Evolutionary conservation across 495 filamentous ascomycete genomes (phyloP).

Genomic region (Aspergillus heteromorphus): DNA sequence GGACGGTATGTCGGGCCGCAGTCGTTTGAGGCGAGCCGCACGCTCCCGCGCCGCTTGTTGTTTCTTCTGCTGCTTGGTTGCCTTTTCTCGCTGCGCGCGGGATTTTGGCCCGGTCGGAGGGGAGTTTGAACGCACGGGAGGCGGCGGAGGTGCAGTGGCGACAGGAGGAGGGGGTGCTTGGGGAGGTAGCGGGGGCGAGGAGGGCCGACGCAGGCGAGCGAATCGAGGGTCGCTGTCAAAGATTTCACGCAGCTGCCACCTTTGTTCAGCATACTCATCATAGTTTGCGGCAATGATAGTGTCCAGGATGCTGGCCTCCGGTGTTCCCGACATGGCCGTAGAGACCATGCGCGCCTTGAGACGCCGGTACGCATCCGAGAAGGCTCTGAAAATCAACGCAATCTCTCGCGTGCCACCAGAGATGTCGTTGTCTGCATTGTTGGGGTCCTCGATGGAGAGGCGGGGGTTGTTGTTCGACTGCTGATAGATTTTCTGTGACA

Average conservation of each 20-base stretch:
- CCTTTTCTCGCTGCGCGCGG: constrained; percentile 18
- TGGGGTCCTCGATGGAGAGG: constrained; percentile 83
- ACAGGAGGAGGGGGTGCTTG: constrained; percentile 18
- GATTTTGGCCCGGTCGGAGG: constrained; percentile 11
- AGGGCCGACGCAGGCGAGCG: constrained; percentile 24
- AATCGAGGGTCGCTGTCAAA: constrained; percentile 40
- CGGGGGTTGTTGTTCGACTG: constrained; percentile 41
- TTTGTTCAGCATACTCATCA: constrained; percentile 58
- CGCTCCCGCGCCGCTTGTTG: constrained; percentile 23
- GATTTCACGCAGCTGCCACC: constrained; percentile 45
- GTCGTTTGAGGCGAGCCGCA: constrained; percentile 21
- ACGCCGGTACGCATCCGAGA: constrained; percentile 53
- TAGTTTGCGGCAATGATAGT: constrained; percentile 69
- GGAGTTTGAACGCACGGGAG: constrained; percentile 15
- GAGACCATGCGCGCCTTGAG: constrained; percentile 55
- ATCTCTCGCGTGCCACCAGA: constrained; percentile 71
- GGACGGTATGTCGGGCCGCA: constrained; percentile 26
- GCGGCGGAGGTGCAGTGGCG: constrained; percentile 20
- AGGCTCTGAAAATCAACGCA: constrained; percentile 53
- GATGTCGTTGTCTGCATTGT: constrained; percentile 77
- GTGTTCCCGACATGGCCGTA: constrained; percentile 17
- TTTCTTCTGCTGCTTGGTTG: constrained; percentile 19
- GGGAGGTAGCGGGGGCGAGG: constrained; percentile 28
- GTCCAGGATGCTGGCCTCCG: constrained; percentile 54
- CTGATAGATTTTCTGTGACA: constrained; percentile 16